A percentile compares a stretch with the other conserved stretches of the same genome.
These are phyloP conservation scores for Eucalyptus regnans DNA, from an alignment of 345 rosid genomes.

Conservation along the genomic window DNA sequence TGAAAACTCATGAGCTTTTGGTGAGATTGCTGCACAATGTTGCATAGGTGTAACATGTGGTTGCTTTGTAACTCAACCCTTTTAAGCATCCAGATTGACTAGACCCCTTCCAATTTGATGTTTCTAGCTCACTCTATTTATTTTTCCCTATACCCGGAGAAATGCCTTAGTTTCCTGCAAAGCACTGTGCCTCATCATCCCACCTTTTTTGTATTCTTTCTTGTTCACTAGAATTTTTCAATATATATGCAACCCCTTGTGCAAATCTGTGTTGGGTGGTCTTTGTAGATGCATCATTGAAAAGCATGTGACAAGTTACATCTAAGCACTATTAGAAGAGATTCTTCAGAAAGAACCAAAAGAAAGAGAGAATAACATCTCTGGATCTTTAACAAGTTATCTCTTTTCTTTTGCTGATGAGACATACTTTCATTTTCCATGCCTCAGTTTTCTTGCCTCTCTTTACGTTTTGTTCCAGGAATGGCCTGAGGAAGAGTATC, in stretches of 20 bases:
- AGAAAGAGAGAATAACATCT: neutral
- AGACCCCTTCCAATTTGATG: neutral
- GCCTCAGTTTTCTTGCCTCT: neutral
- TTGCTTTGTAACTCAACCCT: neutral
- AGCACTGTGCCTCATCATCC: neutral
- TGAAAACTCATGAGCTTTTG: neutral
- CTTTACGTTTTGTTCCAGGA: constrained; percentile 38
- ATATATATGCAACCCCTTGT: neutral
- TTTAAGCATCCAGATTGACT: neutral
- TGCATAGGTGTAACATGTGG: neutral
- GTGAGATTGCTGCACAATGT: neutral
- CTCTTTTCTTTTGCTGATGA: neutral
- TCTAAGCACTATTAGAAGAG: neutral
- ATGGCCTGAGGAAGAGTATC: constrained; percentile 98
- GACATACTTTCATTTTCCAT: neutral
- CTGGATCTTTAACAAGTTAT: neutral
- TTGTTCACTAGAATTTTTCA: neutral
- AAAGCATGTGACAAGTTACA: neutral
- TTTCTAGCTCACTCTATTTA: neutral
- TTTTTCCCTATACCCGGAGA: neutral
- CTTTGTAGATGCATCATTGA: neutral
- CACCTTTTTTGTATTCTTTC: neutral
- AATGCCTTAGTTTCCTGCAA: neutral
- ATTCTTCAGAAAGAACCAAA: neutral
- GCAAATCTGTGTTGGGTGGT: neutral